phyloP scores from a whole-genome alignment of 2,329 filamentous ascomycete genomes.

The Tricladium varicosporioides region DNA sequence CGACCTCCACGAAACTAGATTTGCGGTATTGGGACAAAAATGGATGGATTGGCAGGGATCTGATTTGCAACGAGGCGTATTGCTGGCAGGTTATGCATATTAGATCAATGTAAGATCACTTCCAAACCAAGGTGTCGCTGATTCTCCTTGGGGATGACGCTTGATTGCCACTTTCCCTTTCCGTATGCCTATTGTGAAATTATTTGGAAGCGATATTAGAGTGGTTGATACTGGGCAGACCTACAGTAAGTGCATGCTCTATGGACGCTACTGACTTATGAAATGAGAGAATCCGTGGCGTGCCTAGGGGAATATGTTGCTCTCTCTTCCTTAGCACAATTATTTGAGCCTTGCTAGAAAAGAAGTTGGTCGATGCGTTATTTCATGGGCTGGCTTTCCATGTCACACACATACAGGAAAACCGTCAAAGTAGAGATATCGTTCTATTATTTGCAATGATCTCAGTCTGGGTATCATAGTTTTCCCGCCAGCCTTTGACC shows the following conservation, averaged over 20 bases:
- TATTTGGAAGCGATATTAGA: background rate
- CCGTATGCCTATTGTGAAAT: conserved; percentile 11
- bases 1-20: conserved; percentile 49
- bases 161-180: conserved; percentile 77
- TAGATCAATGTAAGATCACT: conserved; percentile 60
- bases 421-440: no score
- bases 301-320: no score
- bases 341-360: no score
- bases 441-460: background rate
- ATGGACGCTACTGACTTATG: no score
- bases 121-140: conserved; percentile 83
- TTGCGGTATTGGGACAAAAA: conserved; percentile 18
- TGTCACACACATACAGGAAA: no score
- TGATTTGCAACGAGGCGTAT: conserved; percentile 32
- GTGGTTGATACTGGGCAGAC: background rate
- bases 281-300: no score
- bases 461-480: conserved; percentile 17
- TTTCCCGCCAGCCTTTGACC: conserved; percentile 1
- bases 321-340: no score
- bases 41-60: conserved; percentile 25
- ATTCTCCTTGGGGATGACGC: conserved; percentile 76
- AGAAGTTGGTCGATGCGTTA: no score
- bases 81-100: conserved; percentile 38
- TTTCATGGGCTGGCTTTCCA: no score
- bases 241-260: background rate